A percentile compares a stretch with the other conserved stretches of the same genome.
These are phyloP conservation scores for Psilocybe cubensis DNA, from an alignment of 768 basidiomycete genomes.

Conservation along the genomic window DNA sequence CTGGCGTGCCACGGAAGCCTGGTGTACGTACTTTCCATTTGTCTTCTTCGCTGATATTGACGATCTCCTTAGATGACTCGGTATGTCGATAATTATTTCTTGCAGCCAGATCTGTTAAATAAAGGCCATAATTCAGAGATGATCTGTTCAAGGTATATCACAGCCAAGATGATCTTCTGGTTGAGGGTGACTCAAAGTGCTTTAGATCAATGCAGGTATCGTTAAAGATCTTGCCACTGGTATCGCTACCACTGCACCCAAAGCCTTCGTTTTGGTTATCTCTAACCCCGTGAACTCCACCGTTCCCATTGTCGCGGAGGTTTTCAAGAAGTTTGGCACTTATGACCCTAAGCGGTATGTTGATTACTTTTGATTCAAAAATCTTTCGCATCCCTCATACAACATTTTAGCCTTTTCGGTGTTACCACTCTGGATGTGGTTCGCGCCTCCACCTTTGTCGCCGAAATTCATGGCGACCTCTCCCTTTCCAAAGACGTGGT, in stretches of 20 bases:
- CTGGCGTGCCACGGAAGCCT: slow-evolving; percentile 95
- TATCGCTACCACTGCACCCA: slow-evolving; percentile 81
- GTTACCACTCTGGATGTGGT: slow-evolving; percentile 98
- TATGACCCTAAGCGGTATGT: slow-evolving; percentile 89
- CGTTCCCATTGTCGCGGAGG: slow-evolving; percentile 94
- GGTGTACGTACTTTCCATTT: slow-evolving; percentile 58
- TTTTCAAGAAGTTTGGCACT: slow-evolving; percentile 90
- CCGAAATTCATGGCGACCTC: slow-evolving; percentile 72
- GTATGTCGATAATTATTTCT: slow-evolving; percentile 30
- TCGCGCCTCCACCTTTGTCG: slow-evolving; percentile 95
- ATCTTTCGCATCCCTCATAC: neutral
- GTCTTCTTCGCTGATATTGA: slow-evolving; percentile 11
- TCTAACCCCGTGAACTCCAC: slow-evolving; percentile 99
- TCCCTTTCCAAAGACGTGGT: slow-evolving; percentile 62
- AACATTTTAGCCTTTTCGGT: slow-evolving; percentile 78
- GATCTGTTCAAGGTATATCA: slow-evolving; percentile 87
- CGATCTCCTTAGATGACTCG: slow-evolving; percentile 51
- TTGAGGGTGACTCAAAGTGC: neutral
- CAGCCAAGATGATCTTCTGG: neutral
- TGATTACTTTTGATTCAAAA: neutral
- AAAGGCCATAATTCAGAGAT: slow-evolving; percentile 61
- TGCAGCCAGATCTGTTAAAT: slow-evolving; percentile 16
- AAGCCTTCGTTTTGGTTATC: slow-evolving; percentile 94
- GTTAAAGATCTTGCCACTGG: slow-evolving; percentile 91
- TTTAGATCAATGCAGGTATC: slow-evolving; percentile 96